Percentiles rank a stretch among this genome's conserved stretches.
Conservation (phyloP, 73 alveolate species). For the Tetrahymena malaccensis region DNA sequence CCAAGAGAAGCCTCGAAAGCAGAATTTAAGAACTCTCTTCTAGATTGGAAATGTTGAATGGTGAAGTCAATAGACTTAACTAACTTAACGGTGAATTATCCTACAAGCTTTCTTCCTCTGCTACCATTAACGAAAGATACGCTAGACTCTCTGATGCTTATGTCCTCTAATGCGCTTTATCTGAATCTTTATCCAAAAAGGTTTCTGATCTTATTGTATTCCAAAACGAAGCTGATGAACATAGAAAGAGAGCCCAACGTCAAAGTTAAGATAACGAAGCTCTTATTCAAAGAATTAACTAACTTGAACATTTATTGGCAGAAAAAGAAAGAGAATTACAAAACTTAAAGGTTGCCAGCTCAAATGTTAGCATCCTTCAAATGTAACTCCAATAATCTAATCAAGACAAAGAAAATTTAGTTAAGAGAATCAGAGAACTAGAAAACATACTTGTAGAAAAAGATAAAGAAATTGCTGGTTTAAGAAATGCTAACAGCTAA, state of each 20-base stretch:
- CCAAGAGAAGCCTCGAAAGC: background rate
- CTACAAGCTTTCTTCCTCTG: background rate
- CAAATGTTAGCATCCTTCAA: background rate
- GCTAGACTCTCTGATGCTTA: background rate
- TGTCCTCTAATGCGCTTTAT: background rate
- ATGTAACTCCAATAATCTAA: background rate
- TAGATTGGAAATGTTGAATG: background rate
- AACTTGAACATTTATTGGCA: background rate
- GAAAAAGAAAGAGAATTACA: background rate
- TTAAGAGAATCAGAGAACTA: background rate
- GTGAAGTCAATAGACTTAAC: background rate
- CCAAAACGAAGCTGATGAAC: background rate
- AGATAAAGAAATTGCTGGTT: background rate
- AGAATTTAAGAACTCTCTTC: background rate
- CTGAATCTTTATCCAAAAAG: background rate
- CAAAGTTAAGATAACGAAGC: background rate
- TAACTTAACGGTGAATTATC: background rate
- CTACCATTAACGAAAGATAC: background rate
- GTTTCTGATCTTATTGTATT: background rate
- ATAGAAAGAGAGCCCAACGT: background rate
- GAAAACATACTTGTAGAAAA: background rate
- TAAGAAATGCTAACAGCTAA: background rate
- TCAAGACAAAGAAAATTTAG: background rate
- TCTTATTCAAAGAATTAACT: background rate
- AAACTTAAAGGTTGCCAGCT: background rate